Evolutionary conservation across 139 green algal species (phyloP), one percentile per base, ranked within the genome.

Genomic region (Desmodesmus armatus): DNA sequence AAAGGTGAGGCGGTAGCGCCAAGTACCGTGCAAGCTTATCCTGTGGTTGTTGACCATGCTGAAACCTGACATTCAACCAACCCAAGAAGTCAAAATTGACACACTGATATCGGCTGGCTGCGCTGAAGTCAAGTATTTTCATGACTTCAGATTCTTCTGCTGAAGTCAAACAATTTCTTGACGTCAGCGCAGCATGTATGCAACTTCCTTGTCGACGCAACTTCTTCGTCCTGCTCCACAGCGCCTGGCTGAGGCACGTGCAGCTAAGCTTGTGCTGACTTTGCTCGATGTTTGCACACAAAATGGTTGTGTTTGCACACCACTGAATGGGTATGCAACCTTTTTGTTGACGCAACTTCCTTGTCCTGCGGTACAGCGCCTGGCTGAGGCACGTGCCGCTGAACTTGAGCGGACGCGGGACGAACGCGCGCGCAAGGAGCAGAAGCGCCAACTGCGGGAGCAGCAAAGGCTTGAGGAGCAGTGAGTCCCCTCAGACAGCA

Each of bases 381-480:
- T 71, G 62, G 76, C 76, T n/a, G 53, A 82, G 76, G 76, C 76
- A 17, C 55, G 53, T 43, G 76, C 37, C 29, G 55, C 53, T 71
- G 76, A 82, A 55, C 15, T 72, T 27, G 76, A 71, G 39, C 53
- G 53, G 37, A 82, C 76, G 37, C 37, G 76, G n/a, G 76, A 82
- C 21, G 76, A 82, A 33, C 37, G 76, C 3, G 23, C 39, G 41
- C 76, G 76, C 53, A 82, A 72, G 35, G 76, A 82, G 47, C 76
- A 73, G 40, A 21, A 27, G 7, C 15, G 55, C 25, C 53, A 82
- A 37, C 55, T 72, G 76, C 62, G 55, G 39, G 76, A 82, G 76
- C 76, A 82, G 55, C 76, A 82, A 37, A 43, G 76, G 21, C 53
- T 82, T 4, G 76, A 82, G 55, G 76, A 82, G 33, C 76, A 82